These are phyloP conservation scores for Penicillium janthinellum DNA, from an alignment of 2,329 filamentous ascomycete genomes.

Conservation along the genomic window DNA sequence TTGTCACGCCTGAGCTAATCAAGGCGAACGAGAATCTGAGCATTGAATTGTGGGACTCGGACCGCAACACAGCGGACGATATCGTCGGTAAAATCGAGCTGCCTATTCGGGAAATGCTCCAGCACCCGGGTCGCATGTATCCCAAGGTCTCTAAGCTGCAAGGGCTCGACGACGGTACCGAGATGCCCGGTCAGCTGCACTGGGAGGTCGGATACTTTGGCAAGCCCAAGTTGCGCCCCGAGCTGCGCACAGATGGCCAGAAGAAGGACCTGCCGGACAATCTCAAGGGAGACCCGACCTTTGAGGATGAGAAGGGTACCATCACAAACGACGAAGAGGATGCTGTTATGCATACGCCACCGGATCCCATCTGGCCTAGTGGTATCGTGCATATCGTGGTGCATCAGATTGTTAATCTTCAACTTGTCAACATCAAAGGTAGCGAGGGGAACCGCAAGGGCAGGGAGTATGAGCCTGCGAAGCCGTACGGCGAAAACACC, in stretches of 20 bases:
- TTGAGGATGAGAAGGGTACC: constrained; percentile 86
- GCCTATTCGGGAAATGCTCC: constrained; percentile 91
- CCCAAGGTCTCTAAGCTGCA: constrained; percentile 80
- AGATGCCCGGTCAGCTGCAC: constrained; percentile 90
- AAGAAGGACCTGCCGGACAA: constrained; percentile 74
- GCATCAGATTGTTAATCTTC: constrained; percentile 93
- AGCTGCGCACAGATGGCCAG: constrained; percentile 83
- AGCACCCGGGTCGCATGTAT: constrained; percentile 91
- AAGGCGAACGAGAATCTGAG: constrained; percentile 92
- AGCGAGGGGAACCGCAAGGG: constrained; percentile 79
- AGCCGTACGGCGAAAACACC: constrained; percentile 78
- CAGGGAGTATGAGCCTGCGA: constrained; percentile 85
- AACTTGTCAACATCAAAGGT: constrained; percentile 88
- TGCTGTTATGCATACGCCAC: constrained; percentile 84
- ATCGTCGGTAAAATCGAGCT: constrained; percentile 93
- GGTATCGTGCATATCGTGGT: constrained; percentile 84
- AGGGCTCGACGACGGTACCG: constrained; percentile 78
- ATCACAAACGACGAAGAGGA: constrained; percentile 75
- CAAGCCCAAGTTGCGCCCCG: constrained; percentile 83
- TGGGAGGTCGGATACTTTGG: constrained; percentile 97
- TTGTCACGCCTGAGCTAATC: constrained; percentile 87
- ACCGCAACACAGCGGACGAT: constrained; percentile 88
- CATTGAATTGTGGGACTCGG: constrained; percentile 94
- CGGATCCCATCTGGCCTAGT: constrained; percentile 94
- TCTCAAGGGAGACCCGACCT: constrained; percentile 70